Evolutionary conservation across 768 basidiomycete species (phyloP), one percentile per base, ranked within the genome.

Genomic region (Omphalotus guepiniiformis): DNA sequence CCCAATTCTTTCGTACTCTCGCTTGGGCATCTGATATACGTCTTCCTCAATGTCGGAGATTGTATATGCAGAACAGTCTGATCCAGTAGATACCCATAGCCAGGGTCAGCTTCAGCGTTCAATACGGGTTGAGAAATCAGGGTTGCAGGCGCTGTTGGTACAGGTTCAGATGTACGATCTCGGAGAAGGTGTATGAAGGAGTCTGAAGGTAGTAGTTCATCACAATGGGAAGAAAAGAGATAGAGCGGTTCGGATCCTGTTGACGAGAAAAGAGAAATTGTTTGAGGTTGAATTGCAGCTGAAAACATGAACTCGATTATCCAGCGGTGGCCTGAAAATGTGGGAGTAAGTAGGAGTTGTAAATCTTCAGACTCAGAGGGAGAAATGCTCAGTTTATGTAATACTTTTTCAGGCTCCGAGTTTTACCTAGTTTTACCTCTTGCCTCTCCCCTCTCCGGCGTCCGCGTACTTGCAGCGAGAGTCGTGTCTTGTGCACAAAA

Each of bases 61-160:
- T 91, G 88, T 39, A 91, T 73, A 52, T 91, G 88, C 12, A 91
- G 72, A 1, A 88, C 85, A 1, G 80, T 83, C 60, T 88, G 85
- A 49, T 72, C 67, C 4, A 88, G 67, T 25, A 58, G 38, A 50
- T 61, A 61, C 7, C 65, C 63, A 43, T 37, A 6, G 3, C 4
- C 15, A 4, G n/a, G 16, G 26, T 43, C 60, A 42, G 40, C 70
- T 58, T 57, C 72, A 58, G 54, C 57, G 35, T 62, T 57, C 35
- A 54, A 48, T 12, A 55, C 51, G 15, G 76, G 73, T 5, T 70
- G 65, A 25, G 64, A 57, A 34, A 86, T 72, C 35, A 82, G 64
- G 3, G 60, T 57, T 29, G 71, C 69, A 3, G 82, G 79, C 21
- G 67, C 49, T 7, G 65, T 46, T 23, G 82, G 82, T 32, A 63